Conservation (phyloP, 345 rosid genomes). For the Arabidopsis thaliana region DNA sequence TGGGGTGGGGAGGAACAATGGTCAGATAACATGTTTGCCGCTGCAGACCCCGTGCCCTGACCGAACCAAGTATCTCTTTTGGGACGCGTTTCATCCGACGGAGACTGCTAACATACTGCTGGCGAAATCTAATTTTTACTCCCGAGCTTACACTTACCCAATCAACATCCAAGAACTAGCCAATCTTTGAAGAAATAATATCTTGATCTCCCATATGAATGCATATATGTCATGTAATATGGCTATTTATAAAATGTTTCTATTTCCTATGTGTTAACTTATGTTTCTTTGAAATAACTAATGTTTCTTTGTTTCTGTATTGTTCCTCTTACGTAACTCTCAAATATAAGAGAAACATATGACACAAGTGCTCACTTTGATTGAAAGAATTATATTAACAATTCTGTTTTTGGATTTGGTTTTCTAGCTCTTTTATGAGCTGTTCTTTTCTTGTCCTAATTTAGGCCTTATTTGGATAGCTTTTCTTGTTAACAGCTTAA, state of each 20-base stretch:
- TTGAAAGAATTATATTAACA: neutral
- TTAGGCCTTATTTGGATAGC: too few species aligned
- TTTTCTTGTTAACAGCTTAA: too few species aligned
- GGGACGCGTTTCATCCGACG: slow-evolving; percentile 97
- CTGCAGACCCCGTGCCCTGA: slow-evolving; percentile 67
- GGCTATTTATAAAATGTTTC: neutral
- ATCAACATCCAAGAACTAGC: slow-evolving; percentile 76
- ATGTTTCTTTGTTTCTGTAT: slow-evolving; percentile 19
- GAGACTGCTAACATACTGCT: slow-evolving; percentile 65
- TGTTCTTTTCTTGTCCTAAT: too few species aligned
- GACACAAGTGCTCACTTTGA: neutral
- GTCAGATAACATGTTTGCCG: slow-evolving; percentile 90
- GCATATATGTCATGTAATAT: slow-evolving; percentile 12
- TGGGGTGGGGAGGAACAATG: slow-evolving; percentile 93
- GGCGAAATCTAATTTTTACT: slow-evolving; percentile 60
- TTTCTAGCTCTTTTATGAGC: too few species aligned
- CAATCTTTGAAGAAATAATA: slow-evolving; percentile 41
- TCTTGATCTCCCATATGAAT: neutral
- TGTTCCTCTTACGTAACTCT: neutral
- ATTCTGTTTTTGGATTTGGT: too few species aligned
- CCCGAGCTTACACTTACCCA: slow-evolving; percentile 67
- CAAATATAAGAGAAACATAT: neutral
- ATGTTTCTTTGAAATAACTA: slow-evolving; percentile 16
- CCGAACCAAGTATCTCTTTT: slow-evolving; percentile 73
- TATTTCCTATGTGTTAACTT: neutral